Evolutionary conservation across 371 early-diverging fungal species (phyloP), one percentile per base, ranked within the genome.

Genomic region (Homolaphlyctis polyrhiza): DNA sequence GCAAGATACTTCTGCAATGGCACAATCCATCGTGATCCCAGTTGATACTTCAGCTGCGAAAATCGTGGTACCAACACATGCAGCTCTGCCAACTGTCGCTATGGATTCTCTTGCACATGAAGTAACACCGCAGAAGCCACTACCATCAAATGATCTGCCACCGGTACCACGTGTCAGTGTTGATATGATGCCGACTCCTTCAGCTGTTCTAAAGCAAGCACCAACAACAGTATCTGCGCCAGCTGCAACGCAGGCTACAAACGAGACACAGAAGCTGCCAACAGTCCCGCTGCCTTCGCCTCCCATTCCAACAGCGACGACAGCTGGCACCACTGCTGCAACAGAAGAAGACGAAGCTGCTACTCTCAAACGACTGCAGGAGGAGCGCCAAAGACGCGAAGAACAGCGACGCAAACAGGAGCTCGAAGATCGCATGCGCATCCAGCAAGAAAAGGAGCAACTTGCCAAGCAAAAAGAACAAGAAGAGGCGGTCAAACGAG

Each of bases 391-490:
- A 34, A 23, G 60, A 48, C 59, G 60, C 33, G 65, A 61, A 16
- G 62, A 32, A 34, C 59, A 61, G 57, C 59, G 58, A 11, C 48
- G 48, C 36, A 34, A 30, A 29, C 23, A 63, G 29, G 66, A 65
- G 35, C 60, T 21, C 28, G 32, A 28, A 13, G 65, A 61, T 47
- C 28, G 36, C 14, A 57, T 58, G 58, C 64, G 61, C 11, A 23
- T 58, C 29, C 57, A 30, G 34, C 35, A 43, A n/a, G 67, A 65
- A 48, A 23, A 49, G 1, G 64, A 62, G 30, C 57, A 67, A 36
- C 61, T 61, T 27, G 58, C 25, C 21, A 18, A 32, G 27, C 49
- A 52, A 18, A 57, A 47, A 16, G 25, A 59, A 47, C 60, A 35
- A 43, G 62, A 62, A 48, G 35, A 34, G 61, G 35, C 32, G 64